Evolutionary conservation across 2,329 filamentous ascomycete genomes (phyloP).

Genomic region (Thermomyces lanuginosus): DNA sequence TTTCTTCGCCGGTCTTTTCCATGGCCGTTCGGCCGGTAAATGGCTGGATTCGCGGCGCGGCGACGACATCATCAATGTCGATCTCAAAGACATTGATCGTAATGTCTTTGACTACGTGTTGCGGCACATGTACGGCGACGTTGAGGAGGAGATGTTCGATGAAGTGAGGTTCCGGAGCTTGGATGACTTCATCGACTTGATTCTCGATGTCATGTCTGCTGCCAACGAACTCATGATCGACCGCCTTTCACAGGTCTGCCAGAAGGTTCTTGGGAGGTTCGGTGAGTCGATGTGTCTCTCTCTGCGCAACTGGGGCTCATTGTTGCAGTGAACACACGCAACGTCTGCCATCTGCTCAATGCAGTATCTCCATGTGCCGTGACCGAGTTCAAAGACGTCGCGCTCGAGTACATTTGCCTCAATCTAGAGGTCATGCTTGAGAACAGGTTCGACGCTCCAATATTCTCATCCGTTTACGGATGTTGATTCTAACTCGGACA

Average conservation of each 20-base stretch:
- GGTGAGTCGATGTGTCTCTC: too few relatives aligned
- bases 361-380: constrained; percentile 71
- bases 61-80: constrained; percentile 47
- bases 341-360: constrained; percentile 72
- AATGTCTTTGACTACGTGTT: constrained; percentile 64
- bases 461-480: constrained; percentile 4
- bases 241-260: constrained; percentile 74
- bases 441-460: constrained; percentile 57
- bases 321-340: constrained; percentile 56
- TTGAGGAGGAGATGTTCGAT: constrained; percentile 66
- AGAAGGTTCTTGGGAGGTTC: constrained; percentile 65
- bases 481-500: constrained; percentile 13
- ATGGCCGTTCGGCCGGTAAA: constrained; percentile 67
- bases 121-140: constrained; percentile 67
- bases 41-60: constrained; percentile 60
- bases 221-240: constrained; percentile 95
- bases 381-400: constrained; percentile 70
- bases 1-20: constrained; percentile 81
- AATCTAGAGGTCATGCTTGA: constrained; percentile 87
- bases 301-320: too few relatives aligned
- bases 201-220: constrained; percentile 76
- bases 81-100: constrained; percentile 64
- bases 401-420: constrained; percentile 77
- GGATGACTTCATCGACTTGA: constrained; percentile 74
- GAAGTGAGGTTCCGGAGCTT: constrained; percentile 52